Conservation (phyloP, 305 asterid genomes). For the Euphrasia arctica region DNA sequence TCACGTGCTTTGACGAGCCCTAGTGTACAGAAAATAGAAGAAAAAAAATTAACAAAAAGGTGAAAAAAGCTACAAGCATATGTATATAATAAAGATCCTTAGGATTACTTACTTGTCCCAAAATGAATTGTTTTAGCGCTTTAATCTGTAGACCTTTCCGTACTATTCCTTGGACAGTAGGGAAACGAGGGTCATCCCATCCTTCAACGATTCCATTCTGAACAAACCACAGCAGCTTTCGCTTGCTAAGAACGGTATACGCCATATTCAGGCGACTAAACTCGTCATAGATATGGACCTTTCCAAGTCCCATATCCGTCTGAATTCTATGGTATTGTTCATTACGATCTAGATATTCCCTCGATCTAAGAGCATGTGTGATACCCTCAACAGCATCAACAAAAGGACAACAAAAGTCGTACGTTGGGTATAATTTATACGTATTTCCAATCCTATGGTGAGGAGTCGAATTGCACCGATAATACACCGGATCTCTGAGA, state of each 20-base stretch:
- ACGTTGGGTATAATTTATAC: constrained; percentile 85
- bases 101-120: constrained; percentile 70
- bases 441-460: constrained; percentile 88
- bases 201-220: constrained; percentile 92
- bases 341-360: constrained; percentile 93
- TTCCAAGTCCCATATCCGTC: constrained; percentile 78
- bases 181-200: constrained; percentile 99
- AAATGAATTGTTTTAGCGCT: constrained; percentile 83
- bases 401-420: constrained; percentile 93
- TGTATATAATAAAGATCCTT: too few relatives aligned
- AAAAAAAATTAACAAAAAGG: too few relatives aligned
- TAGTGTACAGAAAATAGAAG: constrained; percentile 17
- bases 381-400: constrained; percentile 92
- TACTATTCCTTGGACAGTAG: constrained; percentile 97
- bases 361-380: constrained; percentile 92
- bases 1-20: constrained; percentile 97
- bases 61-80: too few relatives aligned
- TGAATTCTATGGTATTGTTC: constrained; percentile 91
- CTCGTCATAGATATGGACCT: constrained; percentile 82
- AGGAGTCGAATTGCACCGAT: constrained; percentile 90
- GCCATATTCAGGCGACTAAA: constrained; percentile 92
- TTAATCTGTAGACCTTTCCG: constrained; percentile 87
- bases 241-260: constrained; percentile 95
- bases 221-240: constrained; percentile 95
- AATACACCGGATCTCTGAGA: constrained; percentile 89